Evolutionary conservation across 1,139 yeast species (phyloP).

Genomic region (Saccharomycopsis phalli): DNA sequence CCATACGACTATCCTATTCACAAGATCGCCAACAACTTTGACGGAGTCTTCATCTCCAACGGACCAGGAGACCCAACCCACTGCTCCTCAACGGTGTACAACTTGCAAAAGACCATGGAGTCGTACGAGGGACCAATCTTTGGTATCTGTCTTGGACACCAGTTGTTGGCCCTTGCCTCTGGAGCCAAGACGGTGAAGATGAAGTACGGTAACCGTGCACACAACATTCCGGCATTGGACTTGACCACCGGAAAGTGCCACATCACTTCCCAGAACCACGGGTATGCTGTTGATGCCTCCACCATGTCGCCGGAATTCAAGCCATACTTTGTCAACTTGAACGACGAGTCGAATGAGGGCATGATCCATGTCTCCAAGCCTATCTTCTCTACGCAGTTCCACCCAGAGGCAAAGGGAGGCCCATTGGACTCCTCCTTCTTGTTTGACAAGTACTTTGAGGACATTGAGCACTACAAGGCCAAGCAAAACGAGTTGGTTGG

Average conservation of each 20-base stretch:
- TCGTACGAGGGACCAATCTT: slow-evolving; percentile 72
- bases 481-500: slow-evolving; percentile 35
- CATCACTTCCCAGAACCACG: slow-evolving; percentile 97
- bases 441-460: slow-evolving; percentile 79
- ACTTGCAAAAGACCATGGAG: slow-evolving; percentile 66
- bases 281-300: slow-evolving; percentile 85
- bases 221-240: slow-evolving; percentile 93
- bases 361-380: slow-evolving; percentile 84
- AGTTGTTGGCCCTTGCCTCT: slow-evolving; percentile 84
- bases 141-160: slow-evolving; percentile 97
- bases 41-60: slow-evolving; percentile 88
- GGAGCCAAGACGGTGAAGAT: slow-evolving; percentile 90
- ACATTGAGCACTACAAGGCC: slow-evolving; percentile 52
- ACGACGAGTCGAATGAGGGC: slow-evolving; percentile 95
- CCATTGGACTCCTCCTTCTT: slow-evolving; percentile 86
- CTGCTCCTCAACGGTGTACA: slow-evolving; percentile 71
- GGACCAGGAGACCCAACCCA: slow-evolving; percentile 99
- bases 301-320: slow-evolving; percentile 73
- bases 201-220: slow-evolving; percentile 98
- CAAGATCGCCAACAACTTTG: slow-evolving; percentile 84
- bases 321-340: slow-evolving; percentile 84
- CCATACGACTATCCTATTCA: slow-evolving; percentile 93
- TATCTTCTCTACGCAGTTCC: slow-evolving; percentile 93
- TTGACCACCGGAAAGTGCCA: slow-evolving; percentile 86
- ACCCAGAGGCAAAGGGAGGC: slow-evolving; percentile 99